Percentiles rank a stretch among this genome's conserved stretches.
Evolutionary conservation across 768 basidiomycete genomes (phyloP).

Genomic region (Gloeopeniophorella convolvens): DNA sequence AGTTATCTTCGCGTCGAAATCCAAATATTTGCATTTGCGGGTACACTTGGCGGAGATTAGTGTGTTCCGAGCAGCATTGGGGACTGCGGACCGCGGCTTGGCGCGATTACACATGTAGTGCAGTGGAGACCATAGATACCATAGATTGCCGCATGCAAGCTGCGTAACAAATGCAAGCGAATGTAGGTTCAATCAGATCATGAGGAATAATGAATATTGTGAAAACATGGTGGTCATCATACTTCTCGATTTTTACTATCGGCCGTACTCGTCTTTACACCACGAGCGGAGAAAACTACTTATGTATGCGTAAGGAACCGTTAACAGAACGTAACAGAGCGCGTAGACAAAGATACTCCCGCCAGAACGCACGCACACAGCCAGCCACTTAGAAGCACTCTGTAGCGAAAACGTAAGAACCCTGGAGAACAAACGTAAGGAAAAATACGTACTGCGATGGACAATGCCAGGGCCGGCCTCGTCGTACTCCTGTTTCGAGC

Average conservation of each 20-base stretch:
- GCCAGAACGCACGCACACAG: background rate
- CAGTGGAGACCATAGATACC: too few species aligned
- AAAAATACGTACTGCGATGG: conserved; percentile 55
- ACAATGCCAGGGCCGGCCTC: conserved; percentile 76
- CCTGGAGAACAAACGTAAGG: background rate
- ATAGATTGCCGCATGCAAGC: too few species aligned
- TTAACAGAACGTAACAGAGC: conserved; percentile 2
- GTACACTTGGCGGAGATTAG: too few species aligned
- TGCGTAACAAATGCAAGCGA: too few species aligned
- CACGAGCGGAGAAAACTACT: conserved; percentile 8
- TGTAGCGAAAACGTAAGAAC: conserved; percentile 4
- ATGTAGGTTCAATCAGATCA: too few species aligned
- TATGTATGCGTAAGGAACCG: conserved; percentile 14
- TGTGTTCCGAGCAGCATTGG: too few species aligned
- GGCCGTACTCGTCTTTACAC: background rate
- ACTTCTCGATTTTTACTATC: conserved; percentile 4
- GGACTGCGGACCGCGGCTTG: too few species aligned
- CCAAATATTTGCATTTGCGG: too few species aligned
- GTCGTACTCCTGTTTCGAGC: conserved; percentile 89
- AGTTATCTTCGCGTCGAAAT: too few species aligned
- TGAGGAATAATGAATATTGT: too few species aligned
- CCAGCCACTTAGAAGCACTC: conserved; percentile 16
- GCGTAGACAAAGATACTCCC: conserved; percentile 15
- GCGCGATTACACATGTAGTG: too few species aligned
- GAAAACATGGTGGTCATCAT: conserved; percentile 1